phyloP scores from a whole-genome alignment of 495 filamentous ascomycete species.

The Alectoria sarmentosa region DNA sequence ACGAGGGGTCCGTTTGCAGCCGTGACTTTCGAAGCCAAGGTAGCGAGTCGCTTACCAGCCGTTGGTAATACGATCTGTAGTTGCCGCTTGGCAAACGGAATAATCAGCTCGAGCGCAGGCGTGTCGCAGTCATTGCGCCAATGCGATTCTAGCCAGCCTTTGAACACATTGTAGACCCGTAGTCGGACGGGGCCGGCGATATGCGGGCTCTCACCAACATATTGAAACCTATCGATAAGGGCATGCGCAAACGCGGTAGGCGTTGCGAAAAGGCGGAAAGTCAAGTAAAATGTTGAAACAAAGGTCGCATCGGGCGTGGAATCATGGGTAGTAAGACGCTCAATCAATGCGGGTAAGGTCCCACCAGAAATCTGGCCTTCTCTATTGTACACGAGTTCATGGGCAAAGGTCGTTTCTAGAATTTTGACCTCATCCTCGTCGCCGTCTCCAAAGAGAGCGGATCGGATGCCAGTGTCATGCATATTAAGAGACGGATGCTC shows the following conservation, averaged over 20 bases:
- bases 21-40: conserved; percentile 77
- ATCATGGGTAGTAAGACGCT: conserved; percentile 88
- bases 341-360: conserved; percentile 82
- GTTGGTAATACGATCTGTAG: conserved; percentile 61
- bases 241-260: conserved; percentile 71
- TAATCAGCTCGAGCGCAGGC: conserved; percentile 65
- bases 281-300: conserved; percentile 92
- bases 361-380: conserved; percentile 93
- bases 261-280: conserved; percentile 90
- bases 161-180: conserved; percentile 93
- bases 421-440: conserved; percentile 75
- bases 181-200: conserved; percentile 75
- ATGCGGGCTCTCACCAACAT: conserved; percentile 68
- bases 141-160: conserved; percentile 94
- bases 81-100: conserved; percentile 67
- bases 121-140: conserved; percentile 80
- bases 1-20: conserved; percentile 66
- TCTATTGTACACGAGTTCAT: conserved; percentile 88
- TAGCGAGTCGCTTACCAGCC: conserved; percentile 70
- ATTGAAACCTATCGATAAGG: conserved; percentile 85
- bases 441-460: conserved; percentile 54
- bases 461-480: conserved; percentile 51
- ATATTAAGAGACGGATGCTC: conserved; percentile 31
- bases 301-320: conserved; percentile 90
- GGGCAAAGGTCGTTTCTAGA: conserved; percentile 76